These are phyloP conservation scores for Rubroshorea leprosula DNA, from an alignment of 345 rosid species.

Conservation along the genomic window DNA sequence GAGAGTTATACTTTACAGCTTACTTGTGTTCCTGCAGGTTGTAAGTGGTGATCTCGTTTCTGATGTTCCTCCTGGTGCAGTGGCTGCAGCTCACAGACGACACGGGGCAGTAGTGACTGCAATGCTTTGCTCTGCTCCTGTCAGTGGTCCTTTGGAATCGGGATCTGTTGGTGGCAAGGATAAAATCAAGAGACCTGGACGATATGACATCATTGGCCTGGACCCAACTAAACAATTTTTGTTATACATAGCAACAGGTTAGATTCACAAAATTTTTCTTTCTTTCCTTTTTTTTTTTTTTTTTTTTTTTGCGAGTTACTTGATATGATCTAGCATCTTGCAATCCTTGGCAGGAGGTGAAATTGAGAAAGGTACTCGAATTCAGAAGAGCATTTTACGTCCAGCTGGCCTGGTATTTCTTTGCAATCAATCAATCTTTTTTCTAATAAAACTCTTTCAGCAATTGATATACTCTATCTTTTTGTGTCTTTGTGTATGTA, in stretches of 20 bases:
- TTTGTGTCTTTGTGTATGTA: neutral
- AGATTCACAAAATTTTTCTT: no score
- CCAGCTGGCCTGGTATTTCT: conserved; percentile 80
- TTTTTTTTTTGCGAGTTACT: neutral
- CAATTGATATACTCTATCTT: neutral
- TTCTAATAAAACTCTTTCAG: no score
- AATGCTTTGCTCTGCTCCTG: conserved; percentile 83
- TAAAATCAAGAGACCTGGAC: conserved; percentile 79
- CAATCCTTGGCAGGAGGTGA: conserved; percentile 49
- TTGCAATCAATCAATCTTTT: neutral
- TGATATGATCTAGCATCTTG: conserved; percentile 9
- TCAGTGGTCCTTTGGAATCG: conserved; percentile 70
- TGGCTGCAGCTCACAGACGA: conserved; percentile 87
- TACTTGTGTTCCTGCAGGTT: conserved; percentile 44
- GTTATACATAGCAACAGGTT: conserved; percentile 81
- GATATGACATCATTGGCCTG: conserved; percentile 71
- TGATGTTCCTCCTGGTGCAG: conserved; percentile 90
- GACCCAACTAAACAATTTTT: conserved; percentile 72
- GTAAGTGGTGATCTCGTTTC: conserved; percentile 97
- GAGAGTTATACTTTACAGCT: conserved; percentile 7
- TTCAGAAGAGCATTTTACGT: conserved; percentile 65
- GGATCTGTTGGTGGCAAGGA: conserved; percentile 76
- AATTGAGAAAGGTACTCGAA: conserved; percentile 71
- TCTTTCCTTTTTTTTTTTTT: conserved; percentile 4
- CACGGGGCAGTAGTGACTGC: conserved; percentile 83